A percentile compares a stretch with the other conserved stretches of the same genome.
Evolutionary conservation across 1,139 yeast genomes (phyloP).

Genomic region (Geotrichum siamense): DNA sequence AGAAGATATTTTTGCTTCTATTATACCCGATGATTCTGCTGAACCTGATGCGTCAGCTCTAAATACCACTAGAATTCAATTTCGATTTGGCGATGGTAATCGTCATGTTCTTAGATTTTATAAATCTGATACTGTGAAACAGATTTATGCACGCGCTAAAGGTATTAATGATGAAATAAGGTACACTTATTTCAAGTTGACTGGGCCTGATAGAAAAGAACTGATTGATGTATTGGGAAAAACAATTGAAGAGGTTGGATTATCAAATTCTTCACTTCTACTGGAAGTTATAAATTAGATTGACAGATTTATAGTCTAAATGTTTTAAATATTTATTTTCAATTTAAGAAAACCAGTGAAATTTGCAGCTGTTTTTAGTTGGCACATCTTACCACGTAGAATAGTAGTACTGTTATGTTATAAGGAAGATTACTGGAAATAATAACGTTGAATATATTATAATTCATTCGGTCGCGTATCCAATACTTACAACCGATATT

Average conservation of each 20-base stretch:
- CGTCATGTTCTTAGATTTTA: conserved; percentile 70
- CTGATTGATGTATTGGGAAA: conserved; percentile 51
- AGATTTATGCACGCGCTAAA: conserved; percentile 54
- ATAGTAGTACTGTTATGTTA: too few relatives aligned
- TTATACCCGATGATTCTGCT: conserved; percentile 44
- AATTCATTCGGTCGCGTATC: too few relatives aligned
- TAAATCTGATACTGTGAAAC: conserved; percentile 49
- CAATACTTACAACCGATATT: too few relatives aligned
- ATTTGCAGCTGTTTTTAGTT: too few relatives aligned
- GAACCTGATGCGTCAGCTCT: conserved; percentile 54
- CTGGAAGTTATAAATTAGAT: conserved; percentile 49
- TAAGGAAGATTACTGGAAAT: too few relatives aligned
- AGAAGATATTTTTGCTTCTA: conserved; percentile 39
- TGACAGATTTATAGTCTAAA: too few relatives aligned
- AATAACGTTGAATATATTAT: too few relatives aligned
- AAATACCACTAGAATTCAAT: conserved; percentile 69
- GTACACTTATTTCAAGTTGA: conserved; percentile 50
- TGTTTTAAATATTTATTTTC: too few relatives aligned
- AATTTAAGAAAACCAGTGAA: too few relatives aligned
- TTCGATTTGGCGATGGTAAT: conserved; percentile 80
- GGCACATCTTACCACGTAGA: too few relatives aligned
- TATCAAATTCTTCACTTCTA: conserved; percentile 73
- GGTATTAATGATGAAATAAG: conserved; percentile 43
- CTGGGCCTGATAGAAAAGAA: conserved; percentile 47
- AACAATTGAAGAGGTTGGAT: conserved; percentile 66